Percentiles rank a stretch among this genome's conserved stretches.
These are phyloP conservation scores for Clarireedia paspali DNA, from an alignment of 2,329 filamentous ascomycete species.

Conservation along the genomic window DNA sequence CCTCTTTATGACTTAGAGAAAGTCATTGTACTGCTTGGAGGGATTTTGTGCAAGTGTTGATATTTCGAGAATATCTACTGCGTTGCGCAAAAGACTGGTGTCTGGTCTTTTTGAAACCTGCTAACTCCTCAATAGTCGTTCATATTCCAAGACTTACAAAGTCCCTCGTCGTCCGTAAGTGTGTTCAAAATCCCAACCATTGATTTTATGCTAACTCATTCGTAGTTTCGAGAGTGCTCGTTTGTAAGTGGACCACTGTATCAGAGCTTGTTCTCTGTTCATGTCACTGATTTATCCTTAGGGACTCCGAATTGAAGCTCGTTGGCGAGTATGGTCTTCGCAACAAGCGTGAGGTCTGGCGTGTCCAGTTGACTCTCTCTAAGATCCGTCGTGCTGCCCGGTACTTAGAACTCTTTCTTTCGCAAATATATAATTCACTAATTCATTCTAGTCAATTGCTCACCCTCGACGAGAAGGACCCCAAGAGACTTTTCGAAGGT, in stretches of 20 bases:
- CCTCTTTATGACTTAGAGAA: not conserved
- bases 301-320: slow-evolving; percentile 99
- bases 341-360: slow-evolving; percentile 99
- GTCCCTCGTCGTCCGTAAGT: slow-evolving; percentile 71
- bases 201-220: slow-evolving; percentile 31
- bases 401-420: slow-evolving; percentile 42
- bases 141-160: slow-evolving; percentile 99
- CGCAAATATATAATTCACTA: not conserved
- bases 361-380: slow-evolving; percentile 97
- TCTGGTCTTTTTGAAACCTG: not conserved
- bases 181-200: not conserved
- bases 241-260: slow-evolving; percentile 99
- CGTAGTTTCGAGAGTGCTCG: slow-evolving; percentile 95
- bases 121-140: slow-evolving; percentile 27
- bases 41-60: not conserved
- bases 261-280: slow-evolving; percentile 91
- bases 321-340: slow-evolving; percentile 99
- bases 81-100: not conserved
- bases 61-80: not conserved
- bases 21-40: not conserved
- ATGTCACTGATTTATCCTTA: slow-evolving; percentile 78
- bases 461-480: slow-evolving; percentile 99
- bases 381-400: slow-evolving; percentile 99
- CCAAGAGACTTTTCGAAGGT: slow-evolving; percentile 99
- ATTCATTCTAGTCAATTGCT: slow-evolving; percentile 76